Evolutionary conservation across 805 yeast genomes (phyloP).

Genomic region (Candida easanensis): DNA sequence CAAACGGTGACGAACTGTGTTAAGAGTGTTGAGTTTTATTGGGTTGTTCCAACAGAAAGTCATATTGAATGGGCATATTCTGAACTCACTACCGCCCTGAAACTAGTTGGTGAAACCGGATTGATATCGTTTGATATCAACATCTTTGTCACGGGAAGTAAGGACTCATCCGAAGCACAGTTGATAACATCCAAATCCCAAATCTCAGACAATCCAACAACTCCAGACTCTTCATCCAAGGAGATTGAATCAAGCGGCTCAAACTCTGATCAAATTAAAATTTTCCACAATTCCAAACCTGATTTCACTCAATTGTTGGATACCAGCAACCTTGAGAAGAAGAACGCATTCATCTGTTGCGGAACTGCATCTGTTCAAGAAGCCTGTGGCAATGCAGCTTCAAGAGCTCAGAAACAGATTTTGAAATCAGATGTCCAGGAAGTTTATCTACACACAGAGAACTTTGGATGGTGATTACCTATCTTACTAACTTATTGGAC

Average conservation of each 20-base stretch:
- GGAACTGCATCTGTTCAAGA: conserved; percentile 43
- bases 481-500: neutral
- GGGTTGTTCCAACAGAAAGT: conserved; percentile 39
- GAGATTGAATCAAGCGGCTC: too few relatives aligned
- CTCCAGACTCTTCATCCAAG: neutral
- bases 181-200: neutral
- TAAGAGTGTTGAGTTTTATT: conserved; percentile 37
- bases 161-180: conserved; percentile 10
- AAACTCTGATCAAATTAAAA: conserved; percentile 3
- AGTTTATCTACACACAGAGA: conserved; percentile 49
- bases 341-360: conserved; percentile 42
- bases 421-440: conserved; percentile 34
- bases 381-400: conserved; percentile 38
- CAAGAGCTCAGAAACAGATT: conserved; percentile 38
- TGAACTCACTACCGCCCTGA: conserved; percentile 29
- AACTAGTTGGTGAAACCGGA: neutral
- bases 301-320: conserved; percentile 6
- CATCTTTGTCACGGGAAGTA: conserved; percentile 31
- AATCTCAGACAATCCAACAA: neutral
- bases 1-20: conserved; percentile 17
- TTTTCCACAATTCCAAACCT: conserved; percentile 19
- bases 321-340: conserved; percentile 12
- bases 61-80: conserved; percentile 39
- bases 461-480: conserved; percentile 40
- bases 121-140: conserved; percentile 14